Percentiles rank a stretch among this genome's conserved stretches.
These are phyloP conservation scores for Pythium angustatum DNA, from an alignment of 352 stramenopile genomes.

Conservation along the genomic window DNA sequence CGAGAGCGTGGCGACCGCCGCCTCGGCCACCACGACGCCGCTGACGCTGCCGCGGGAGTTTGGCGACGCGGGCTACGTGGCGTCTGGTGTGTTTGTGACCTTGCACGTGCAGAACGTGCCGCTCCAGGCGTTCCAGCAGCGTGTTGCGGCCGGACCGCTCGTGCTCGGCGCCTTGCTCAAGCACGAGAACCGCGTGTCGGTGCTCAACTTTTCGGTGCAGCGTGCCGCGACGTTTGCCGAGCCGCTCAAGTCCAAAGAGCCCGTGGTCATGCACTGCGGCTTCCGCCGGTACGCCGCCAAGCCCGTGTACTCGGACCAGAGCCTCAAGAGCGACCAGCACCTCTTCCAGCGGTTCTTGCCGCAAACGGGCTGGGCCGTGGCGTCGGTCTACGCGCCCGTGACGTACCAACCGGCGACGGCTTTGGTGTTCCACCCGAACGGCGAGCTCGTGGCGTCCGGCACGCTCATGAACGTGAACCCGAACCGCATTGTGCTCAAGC, in stretches of 20 bases:
- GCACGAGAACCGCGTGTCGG: conserved; percentile 98
- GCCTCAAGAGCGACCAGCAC: conserved; percentile 98
- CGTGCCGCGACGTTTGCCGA: conserved; percentile 74
- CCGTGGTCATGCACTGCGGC: conserved; percentile 95
- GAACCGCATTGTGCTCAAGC: conserved; percentile 98
- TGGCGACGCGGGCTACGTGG: conserved; percentile 84
- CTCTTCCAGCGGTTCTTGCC: conserved; percentile 98
- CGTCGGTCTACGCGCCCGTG: conserved; percentile 89
- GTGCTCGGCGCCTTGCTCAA: conserved; percentile 89
- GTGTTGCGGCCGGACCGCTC: conserved; percentile 59
- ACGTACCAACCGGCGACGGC: conserved; percentile 97
- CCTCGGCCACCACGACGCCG: conserved; percentile 9
- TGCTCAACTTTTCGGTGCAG: conserved; percentile 97
- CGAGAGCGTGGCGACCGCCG: conserved; percentile 22
- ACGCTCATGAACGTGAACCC: conserved; percentile 96
- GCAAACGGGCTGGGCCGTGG: conserved; percentile 88
- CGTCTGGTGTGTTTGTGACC: conserved; percentile 93
- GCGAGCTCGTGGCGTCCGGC: conserved; percentile 93
- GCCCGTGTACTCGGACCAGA: conserved; percentile 97
- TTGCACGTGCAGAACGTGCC: conserved; percentile 78
- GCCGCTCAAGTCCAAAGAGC: conserved; percentile 96
- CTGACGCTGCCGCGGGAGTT: conserved; percentile 55
- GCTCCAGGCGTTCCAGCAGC: conserved; percentile 50
- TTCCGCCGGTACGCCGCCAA: conserved; percentile 93
- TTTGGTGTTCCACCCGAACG: conserved; percentile 91